Evolutionary conservation across 495 filamentous ascomycete genomes (phyloP), one percentile per base, ranked within the genome.

Genomic region (Astrocystis sublimbata): DNA sequence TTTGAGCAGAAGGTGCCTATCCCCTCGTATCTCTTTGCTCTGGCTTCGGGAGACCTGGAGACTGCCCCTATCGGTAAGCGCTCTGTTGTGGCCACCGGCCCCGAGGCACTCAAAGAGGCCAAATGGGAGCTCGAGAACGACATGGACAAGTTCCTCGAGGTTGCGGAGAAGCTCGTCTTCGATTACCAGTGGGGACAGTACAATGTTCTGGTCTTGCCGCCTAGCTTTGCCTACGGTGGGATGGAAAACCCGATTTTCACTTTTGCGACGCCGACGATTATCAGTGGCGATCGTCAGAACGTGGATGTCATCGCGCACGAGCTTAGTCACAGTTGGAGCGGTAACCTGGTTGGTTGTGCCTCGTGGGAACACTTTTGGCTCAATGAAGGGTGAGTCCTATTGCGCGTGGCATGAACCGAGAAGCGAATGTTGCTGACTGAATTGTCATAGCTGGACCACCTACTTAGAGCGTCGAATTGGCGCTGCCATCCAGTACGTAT

Each of bases 201-300:
- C 77, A 98, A 97, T 66, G 91, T 96, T 17, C 77, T 98, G 9
- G 88, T 97, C 35, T 78, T 98, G 30, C 93, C 93, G 2, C 88
- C 92, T 2, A 92, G 89, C 66, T 97, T 97, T 73, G 92, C 93
- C 0, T 96, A 92, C 71, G 86, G 82, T 70, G 82, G 92, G 41
- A 97, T 97, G 93, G 93, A 97, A 78, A 96, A 96, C 71, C 93
- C 93, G 0, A 86, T 94, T 51, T 94, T 89, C 74, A 97, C 93
- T 1, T 97, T 96, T 71, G 92, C 92, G 1, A 97, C 93, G 13
- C 93, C 93, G 17, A 96, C 92, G 36, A 89, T 97, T 63, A 91
- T 97, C 70, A 90, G 86, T 31, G 92, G 92, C 50, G 94, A 98
- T 67, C 86, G 92, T 24, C 88, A 96, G 67, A 98, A 98, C 65